Evolutionary conservation across 768 basidiomycete species (phyloP), one percentile per base, ranked within the genome.

Genomic region (Tricholoma saponaceum): DNA sequence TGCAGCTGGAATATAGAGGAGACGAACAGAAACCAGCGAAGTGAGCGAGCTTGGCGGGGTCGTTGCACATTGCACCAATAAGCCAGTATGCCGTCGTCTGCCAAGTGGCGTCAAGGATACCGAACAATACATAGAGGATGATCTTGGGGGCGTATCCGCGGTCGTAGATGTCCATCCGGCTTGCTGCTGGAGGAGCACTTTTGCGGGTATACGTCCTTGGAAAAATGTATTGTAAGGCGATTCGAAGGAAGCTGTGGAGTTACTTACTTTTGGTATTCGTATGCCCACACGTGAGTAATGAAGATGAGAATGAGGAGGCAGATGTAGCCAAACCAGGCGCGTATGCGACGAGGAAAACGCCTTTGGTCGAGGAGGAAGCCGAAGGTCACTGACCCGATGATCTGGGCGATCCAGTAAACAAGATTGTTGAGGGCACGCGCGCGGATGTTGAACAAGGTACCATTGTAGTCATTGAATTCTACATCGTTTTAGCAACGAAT

Each of bases 391-490:
- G 90, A 89, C 1, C 91, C 91, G 23, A 90, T 61, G 58, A 92
- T 89, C 67, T 93, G 91, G 0, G 87, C 74, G 4, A 83, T 69
- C 90, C 90, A 92, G 71, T 93, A 94, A 14, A 90, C 74, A 32
- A 92, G 72, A 60, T 86, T 87, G 67, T 92, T 92, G 59, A 93
- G 73, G 10, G 87, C 78, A 39, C 91, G 85, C 1, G 86, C 83
- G 37, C 89, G 86, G 67, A 91, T 90, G 64, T 87, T 85, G 76
- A 92, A 92, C 10, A 92, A 69, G 1, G 84, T 86, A n/a, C 77
- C 83, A 64, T 92, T 94, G 70, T 79, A 92, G 52, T 84, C 87
- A 60, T 88, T 91, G 71, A 87, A 87, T 70, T 92, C 86, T 90
- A 59, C 8, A 43, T 51, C 65, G 30, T 28, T 43, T 22, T 16